Evolutionary conservation across 1,284 basidiomycete species (phyloP).

Genomic region (Moesziomyces sp.): DNA sequence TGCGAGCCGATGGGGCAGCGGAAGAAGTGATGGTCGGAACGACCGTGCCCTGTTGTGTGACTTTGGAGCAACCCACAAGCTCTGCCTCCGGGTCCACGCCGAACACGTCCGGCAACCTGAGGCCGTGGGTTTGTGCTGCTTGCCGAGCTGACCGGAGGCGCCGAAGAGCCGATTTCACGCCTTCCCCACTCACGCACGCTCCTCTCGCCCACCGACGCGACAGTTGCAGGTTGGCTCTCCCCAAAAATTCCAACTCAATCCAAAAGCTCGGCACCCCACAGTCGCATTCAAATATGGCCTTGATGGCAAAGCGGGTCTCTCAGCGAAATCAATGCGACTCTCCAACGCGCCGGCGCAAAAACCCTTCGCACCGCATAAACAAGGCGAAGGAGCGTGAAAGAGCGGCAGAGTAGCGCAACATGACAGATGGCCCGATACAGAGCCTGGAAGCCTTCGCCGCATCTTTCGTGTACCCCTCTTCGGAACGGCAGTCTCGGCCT

Average conservation of each 20-base stretch:
- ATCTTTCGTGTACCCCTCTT: neutral
- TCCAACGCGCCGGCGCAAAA: neutral
- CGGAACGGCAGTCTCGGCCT: neutral
- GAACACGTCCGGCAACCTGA: neutral
- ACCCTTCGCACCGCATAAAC: neutral
- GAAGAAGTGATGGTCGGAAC: neutral
- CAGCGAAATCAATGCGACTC: too few relatives aligned
- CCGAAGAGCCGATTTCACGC: too few relatives aligned
- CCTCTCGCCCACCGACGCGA: neutral
- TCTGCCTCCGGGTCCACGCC: neutral
- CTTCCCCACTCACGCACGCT: too few relatives aligned
- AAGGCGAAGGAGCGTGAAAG: constrained; percentile 9
- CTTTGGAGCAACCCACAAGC: neutral
- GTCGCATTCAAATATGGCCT: neutral
- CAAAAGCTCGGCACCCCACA: neutral
- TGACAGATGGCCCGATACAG: constrained; percentile 7
- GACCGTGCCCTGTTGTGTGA: neutral
- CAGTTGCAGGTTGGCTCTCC: neutral
- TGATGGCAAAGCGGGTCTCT: too few relatives aligned
- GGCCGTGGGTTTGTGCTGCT: neutral
- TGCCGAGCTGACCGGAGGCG: neutral
- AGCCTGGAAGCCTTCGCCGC: neutral
- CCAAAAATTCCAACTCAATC: neutral
- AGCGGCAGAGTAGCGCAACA: neutral
- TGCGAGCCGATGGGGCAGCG: neutral